Conservation (phyloP, 2,329 filamentous ascomycete genomes). For the Akanthomyces muscarius region DNA sequence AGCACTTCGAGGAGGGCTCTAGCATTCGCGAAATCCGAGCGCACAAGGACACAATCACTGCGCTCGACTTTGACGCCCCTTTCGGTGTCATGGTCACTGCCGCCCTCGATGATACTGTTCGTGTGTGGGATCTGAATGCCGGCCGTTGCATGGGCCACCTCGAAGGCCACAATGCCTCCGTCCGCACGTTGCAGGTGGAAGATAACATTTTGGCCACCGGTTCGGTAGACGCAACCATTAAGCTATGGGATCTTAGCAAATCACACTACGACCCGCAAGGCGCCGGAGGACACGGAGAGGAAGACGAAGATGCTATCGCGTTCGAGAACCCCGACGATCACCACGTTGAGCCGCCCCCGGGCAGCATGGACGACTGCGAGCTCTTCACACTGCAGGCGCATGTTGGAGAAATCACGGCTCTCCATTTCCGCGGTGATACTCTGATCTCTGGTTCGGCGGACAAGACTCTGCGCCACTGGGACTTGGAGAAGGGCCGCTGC, state of each 20-base stretch:
- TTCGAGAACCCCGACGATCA: slow-evolving; percentile 69
- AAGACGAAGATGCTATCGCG: slow-evolving; percentile 64
- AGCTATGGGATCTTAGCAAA: slow-evolving; percentile 89
- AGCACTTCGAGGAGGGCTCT: slow-evolving; percentile 88
- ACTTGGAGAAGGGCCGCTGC: slow-evolving; percentile 93
- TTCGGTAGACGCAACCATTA: slow-evolving; percentile 89
- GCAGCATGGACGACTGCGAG: slow-evolving; percentile 83
- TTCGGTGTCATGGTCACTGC: slow-evolving; percentile 94
- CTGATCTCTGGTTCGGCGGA: slow-evolving; percentile 94
- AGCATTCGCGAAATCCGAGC: slow-evolving; percentile 84
- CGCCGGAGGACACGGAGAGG: slow-evolving; percentile 54
- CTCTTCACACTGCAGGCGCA: slow-evolving; percentile 87
- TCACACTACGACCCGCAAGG: slow-evolving; percentile 75
- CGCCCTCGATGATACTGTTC: slow-evolving; percentile 86
- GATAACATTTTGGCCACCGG: slow-evolving; percentile 95
- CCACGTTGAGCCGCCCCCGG: slow-evolving; percentile 65
- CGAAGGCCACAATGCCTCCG: slow-evolving; percentile 92
- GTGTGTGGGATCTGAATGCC: slow-evolving; percentile 94
- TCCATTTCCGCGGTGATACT: slow-evolving; percentile 85
- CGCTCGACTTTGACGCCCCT: slow-evolving; percentile 93
- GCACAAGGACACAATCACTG: slow-evolving; percentile 82
- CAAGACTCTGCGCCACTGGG: slow-evolving; percentile 97
- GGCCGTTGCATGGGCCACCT: slow-evolving; percentile 87
- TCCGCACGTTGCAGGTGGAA: slow-evolving; percentile 86
- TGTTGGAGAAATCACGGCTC: slow-evolving; percentile 87